Evolutionary conservation across 2,329 filamentous ascomycete genomes (phyloP).

Genomic region (Ophiostoma novo-ulmi): DNA sequence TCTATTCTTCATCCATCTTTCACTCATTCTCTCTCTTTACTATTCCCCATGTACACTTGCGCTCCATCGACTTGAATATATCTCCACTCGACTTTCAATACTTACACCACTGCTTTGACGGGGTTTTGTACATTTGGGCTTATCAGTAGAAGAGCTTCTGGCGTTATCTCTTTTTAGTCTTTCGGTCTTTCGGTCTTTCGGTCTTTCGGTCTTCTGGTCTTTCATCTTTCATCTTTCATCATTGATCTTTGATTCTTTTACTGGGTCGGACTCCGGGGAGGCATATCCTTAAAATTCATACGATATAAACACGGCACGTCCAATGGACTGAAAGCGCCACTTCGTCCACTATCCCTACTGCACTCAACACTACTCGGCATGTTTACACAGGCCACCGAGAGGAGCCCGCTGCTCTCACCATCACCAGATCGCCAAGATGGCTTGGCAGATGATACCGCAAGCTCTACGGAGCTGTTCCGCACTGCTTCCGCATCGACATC

Average conservation of each 20-base stretch:
- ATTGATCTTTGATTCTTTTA: too few relatives aligned
- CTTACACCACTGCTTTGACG: background rate
- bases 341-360: background rate
- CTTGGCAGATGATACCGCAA: background rate
- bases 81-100: slow-evolving; percentile 2
- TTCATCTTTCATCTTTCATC: too few relatives aligned
- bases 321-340: background rate
- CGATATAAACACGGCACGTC: background rate
- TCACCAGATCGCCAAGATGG: background rate
- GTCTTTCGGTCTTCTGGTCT: too few relatives aligned
- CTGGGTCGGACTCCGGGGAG: too few relatives aligned
- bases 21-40: background rate
- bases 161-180: background rate
- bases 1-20: background rate
- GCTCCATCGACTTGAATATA: background rate
- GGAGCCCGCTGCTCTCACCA: background rate
- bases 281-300: background rate
- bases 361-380: background rate
- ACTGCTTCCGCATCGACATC: background rate
- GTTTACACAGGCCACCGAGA: background rate
- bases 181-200: too few relatives aligned
- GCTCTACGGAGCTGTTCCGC: background rate
- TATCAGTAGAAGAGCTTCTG: background rate
- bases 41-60: background rate
- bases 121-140: background rate